These are phyloP conservation scores for Artemisia argyi DNA, from an alignment of 129 eudicot genomes.

Conservation along the genomic window DNA sequence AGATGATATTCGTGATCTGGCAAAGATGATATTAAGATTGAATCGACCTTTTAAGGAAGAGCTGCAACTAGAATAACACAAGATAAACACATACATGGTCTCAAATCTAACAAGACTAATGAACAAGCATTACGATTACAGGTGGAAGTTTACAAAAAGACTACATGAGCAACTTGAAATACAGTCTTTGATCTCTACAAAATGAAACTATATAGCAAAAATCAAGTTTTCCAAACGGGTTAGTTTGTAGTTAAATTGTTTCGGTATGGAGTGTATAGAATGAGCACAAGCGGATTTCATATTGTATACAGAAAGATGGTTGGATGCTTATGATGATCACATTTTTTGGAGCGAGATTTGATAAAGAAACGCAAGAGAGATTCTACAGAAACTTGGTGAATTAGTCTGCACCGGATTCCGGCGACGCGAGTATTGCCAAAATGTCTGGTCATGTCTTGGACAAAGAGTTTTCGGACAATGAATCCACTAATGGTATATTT, in stretches of 20 bases:
- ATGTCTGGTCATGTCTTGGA: conserved; percentile 85
- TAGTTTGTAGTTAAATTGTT: too few relatives aligned
- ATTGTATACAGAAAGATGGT: too few relatives aligned
- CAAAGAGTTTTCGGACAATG: conserved; percentile 86
- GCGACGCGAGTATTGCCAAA: conserved; percentile 75
- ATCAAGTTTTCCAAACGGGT: too few relatives aligned
- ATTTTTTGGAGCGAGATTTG: conserved; percentile 51
- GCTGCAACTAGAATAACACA: conserved; percentile 32
- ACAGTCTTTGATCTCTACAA: too few relatives aligned
- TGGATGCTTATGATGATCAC: too few relatives aligned
- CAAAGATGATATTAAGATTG: conserved; percentile 71
- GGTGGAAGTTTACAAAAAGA: too few relatives aligned
- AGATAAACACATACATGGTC: background rate
- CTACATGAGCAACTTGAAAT: too few relatives aligned
- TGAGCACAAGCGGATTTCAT: too few relatives aligned
- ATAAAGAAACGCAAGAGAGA: conserved; percentile 70
- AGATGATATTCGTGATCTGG: conserved; percentile 92
- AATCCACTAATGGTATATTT: too few relatives aligned
- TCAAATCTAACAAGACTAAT: conserved; percentile 18
- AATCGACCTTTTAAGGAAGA: conserved; percentile 57
- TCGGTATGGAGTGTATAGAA: too few relatives aligned
- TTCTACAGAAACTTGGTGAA: conserved; percentile 77
- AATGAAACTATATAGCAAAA: too few relatives aligned
- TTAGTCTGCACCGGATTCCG: conserved; percentile 62
- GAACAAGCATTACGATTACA: too few relatives aligned